A percentile compares a stretch with the other conserved stretches of the same genome.
Conservation (phyloP, 2,329 filamentous ascomycete genomes). For the Aspergillus flavus region DNA sequence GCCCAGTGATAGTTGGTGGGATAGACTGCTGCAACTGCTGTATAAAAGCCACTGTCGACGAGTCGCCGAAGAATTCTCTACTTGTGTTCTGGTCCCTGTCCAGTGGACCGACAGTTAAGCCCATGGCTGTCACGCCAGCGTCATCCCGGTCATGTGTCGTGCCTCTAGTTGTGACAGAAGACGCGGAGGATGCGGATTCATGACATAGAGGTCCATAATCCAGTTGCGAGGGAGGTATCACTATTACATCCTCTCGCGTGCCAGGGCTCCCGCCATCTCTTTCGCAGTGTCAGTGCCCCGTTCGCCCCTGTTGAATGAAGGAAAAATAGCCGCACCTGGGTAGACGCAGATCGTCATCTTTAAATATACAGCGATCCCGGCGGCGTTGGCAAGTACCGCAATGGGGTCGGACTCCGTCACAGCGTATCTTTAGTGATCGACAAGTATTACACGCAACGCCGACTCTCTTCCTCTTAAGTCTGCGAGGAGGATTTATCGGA, state of each 20-base stretch:
- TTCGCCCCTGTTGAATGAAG: background rate
- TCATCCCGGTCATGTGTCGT: background rate
- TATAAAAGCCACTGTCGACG: background rate
- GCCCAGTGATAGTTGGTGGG: background rate
- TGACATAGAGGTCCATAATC: background rate
- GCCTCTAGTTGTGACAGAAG: background rate
- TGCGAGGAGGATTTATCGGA: background rate
- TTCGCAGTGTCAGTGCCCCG: background rate
- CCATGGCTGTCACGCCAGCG: conserved; percentile 1
- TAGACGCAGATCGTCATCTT: background rate
- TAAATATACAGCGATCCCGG: background rate
- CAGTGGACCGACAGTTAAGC: background rate
- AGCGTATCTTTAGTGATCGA: background rate
- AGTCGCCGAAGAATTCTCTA: background rate
- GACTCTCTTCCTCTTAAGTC: background rate
- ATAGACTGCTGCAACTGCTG: background rate
- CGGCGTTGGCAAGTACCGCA: background rate
- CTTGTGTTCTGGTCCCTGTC: background rate
- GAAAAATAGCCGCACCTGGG: background rate
- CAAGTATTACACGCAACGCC: conserved; percentile 1
- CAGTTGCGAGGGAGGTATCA: background rate
- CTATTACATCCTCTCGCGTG: background rate
- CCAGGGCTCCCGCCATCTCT: background rate
- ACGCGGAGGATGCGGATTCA: background rate
- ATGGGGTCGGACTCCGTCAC: background rate